These are phyloP conservation scores for Beta corolliflora DNA, from an alignment of 179 eudicot genomes.

Conservation along the genomic window DNA sequence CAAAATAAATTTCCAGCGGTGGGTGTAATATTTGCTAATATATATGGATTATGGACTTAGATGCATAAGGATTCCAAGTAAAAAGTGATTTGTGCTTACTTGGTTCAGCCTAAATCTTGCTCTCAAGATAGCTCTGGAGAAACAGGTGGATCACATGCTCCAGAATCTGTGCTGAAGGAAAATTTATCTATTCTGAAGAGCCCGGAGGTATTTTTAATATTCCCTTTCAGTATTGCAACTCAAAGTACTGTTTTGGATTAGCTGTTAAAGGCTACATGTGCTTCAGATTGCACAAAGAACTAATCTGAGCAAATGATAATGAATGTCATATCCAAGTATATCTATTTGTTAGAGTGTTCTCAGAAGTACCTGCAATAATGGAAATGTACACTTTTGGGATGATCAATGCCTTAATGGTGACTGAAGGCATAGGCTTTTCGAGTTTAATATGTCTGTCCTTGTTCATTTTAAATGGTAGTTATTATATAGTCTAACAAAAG, in stretches of 20 bases:
- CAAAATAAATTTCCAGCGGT: slow-evolving; percentile 49
- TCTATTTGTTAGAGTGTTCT: background rate
- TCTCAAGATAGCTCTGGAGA: slow-evolving; percentile 36
- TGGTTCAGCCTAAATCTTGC: slow-evolving; percentile 38
- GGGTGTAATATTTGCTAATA: background rate
- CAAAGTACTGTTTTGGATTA: background rate
- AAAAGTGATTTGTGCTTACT: slow-evolving; percentile 11
- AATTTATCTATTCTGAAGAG: slow-evolving; percentile 30
- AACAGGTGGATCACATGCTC: slow-evolving; percentile 34
- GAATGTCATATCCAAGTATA: too few relatives aligned
- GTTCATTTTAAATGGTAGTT: background rate
- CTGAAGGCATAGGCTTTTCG: background rate
- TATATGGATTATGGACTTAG: background rate
- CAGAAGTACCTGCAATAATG: background rate
- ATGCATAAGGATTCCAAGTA: background rate
- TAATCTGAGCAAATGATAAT: background rate
- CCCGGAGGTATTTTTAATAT: slow-evolving; percentile 35
- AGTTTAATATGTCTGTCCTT: background rate
- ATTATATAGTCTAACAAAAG: background rate
- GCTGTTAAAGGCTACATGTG: background rate
- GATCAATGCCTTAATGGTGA: background rate
- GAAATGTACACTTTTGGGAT: background rate
- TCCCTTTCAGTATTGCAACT: background rate
- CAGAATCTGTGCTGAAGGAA: slow-evolving; percentile 36
- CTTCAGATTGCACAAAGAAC: background rate